Evolutionary conservation across 345 rosid genomes (phyloP).

Genomic region (Iberis pinnata): DNA sequence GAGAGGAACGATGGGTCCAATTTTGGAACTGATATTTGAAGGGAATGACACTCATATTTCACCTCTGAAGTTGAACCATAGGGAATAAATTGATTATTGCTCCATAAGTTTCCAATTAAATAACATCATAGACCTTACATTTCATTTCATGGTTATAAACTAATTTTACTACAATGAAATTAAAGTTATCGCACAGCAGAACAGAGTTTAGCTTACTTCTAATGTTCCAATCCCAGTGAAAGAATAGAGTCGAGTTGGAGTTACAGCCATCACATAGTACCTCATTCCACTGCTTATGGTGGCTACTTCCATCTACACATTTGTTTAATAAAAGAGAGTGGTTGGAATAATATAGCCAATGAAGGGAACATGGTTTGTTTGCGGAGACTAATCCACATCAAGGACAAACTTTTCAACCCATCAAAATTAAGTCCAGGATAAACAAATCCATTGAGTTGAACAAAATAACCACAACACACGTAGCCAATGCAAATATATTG

Average conservation of each 20-base stretch:
- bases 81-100: background rate
- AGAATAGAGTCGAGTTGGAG: conserved; percentile 94
- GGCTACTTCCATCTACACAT: conserved; percentile 85
- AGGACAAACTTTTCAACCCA: background rate
- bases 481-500: too few relatives aligned
- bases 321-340: conserved; percentile 14
- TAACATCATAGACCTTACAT: conserved; percentile 12
- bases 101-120: conserved; percentile 3
- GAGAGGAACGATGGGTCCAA: too few relatives aligned
- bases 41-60: background rate
- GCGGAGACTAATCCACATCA: background rate
- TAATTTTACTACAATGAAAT: background rate
- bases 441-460: background rate
- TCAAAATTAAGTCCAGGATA: background rate
- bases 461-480: background rate
- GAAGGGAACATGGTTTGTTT: background rate
- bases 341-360: background rate
- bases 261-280: conserved; percentile 97
- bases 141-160: background rate
- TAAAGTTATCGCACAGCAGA: conserved; percentile 2
- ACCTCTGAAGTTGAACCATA: conserved; percentile 10
- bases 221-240: conserved; percentile 88
- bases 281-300: conserved; percentile 61
- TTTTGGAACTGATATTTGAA: background rate
- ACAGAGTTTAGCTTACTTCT: conserved; percentile 55